These are phyloP conservation scores for Aspergillus sp. DNA, from an alignment of 2,329 filamentous ascomycete genomes.

Conservation along the genomic window DNA sequence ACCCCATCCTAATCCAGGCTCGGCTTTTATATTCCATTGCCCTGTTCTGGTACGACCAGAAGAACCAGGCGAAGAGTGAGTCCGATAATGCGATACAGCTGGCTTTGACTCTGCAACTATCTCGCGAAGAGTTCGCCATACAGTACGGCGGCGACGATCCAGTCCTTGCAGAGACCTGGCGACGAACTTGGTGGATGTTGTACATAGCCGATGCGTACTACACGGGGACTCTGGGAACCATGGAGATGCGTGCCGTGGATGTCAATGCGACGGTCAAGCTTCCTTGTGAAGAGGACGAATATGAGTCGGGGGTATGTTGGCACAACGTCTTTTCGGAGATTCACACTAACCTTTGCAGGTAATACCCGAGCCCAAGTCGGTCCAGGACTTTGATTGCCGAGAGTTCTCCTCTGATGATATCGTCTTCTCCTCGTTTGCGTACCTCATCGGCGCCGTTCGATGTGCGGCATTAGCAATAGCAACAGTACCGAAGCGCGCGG, in stretches of 20 bases:
- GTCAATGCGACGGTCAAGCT: slow-evolving; percentile 33
- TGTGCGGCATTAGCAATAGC: not conserved
- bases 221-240: slow-evolving; percentile 59
- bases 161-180: not conserved
- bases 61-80: not conserved
- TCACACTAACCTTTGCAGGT: not conserved
- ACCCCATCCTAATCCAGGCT: not conserved
- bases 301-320: slow-evolving; percentile 21
- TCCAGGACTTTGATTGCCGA: not conserved
- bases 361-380: not conserved
- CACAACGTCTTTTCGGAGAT: not conserved
- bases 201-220: slow-evolving; percentile 68
- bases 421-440: not conserved
- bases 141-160: not conserved
- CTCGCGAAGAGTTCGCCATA: not conserved
- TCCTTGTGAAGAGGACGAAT: slow-evolving; percentile 40
- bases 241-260: slow-evolving; percentile 27
- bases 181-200: not conserved
- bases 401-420: not conserved
- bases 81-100: not conserved
- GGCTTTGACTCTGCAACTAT: not conserved
- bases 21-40: not conserved
- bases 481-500: not conserved
- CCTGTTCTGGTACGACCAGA: not conserved
- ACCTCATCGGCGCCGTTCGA: not conserved